phyloP scores from a whole-genome alignment of 176 grass and related monocot genomes.

The Pharus latifolius region DNA sequence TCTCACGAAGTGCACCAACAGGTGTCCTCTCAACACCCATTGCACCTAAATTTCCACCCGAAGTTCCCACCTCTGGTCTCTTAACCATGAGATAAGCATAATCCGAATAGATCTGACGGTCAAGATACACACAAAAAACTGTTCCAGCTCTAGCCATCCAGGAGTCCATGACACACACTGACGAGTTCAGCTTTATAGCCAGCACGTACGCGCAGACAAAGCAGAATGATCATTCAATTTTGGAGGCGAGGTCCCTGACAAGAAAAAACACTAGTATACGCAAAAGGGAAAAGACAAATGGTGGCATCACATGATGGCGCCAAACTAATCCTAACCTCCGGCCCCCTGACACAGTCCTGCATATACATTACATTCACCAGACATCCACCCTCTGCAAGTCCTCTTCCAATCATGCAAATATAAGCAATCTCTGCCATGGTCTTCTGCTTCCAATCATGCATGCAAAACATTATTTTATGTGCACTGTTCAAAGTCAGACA shows the following conservation, averaged over 20 bases:
- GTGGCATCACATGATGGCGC: constrained; percentile 28
- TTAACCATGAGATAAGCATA: too few relatives aligned
- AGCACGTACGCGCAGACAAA: constrained; percentile 4
- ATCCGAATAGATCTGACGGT: too few relatives aligned
- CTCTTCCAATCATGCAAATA: constrained; percentile 21
- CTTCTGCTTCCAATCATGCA: constrained; percentile 47
- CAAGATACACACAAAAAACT: too few relatives aligned
- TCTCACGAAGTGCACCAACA: constrained; percentile 1
- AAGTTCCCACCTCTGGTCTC: neutral
- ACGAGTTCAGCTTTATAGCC: constrained; percentile 2
- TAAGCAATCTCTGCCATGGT: constrained; percentile 41
- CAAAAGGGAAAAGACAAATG: constrained; percentile 27
- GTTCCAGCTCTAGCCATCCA: neutral
- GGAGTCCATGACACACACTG: constrained; percentile 18
- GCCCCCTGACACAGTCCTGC: constrained; percentile 34
- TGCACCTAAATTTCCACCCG: neutral
- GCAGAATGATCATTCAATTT: constrained; percentile 4
- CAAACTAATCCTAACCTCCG: neutral
- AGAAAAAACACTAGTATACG: neutral
- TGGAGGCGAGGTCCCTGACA: constrained; percentile 5
- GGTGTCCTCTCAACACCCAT: constrained; percentile 9
- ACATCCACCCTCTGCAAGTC: constrained; percentile 52
- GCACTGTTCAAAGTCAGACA: constrained; percentile 30
- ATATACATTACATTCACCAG: neutral
- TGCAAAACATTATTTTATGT: constrained; percentile 46